Percentiles rank a stretch among this genome's conserved stretches.
Evolutionary conservation across 805 yeast genomes (phyloP).

Genomic region (Hanseniaspora guilliermondii): DNA sequence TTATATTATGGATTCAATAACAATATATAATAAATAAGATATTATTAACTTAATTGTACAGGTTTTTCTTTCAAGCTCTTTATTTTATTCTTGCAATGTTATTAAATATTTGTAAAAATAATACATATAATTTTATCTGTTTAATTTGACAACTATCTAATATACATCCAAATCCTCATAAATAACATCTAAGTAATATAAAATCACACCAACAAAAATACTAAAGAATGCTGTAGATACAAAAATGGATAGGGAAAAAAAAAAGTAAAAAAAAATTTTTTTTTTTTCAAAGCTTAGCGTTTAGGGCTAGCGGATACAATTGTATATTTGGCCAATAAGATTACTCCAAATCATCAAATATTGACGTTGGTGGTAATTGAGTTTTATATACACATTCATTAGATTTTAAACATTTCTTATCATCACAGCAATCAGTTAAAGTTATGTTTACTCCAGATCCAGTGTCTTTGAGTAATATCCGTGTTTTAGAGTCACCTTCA

Average conservation of each 20-base stretch:
- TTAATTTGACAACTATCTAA: neutral
- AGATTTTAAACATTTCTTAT: neutral
- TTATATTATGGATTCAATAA: neutral
- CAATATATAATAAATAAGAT: neutral
- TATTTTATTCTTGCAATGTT: no score
- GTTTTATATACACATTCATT: neutral
- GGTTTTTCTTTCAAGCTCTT: neutral
- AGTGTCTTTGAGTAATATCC: neutral
- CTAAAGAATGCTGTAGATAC: no score
- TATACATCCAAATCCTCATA: no score
- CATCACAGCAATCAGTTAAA: conserved; percentile 3
- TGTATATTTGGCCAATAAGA: neutral
- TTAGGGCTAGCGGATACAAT: neutral
- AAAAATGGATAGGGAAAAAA: no score
- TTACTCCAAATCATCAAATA: conserved; percentile 25
- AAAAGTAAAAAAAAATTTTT: no score
- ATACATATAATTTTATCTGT: neutral
- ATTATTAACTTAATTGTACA: conserved; percentile 2
- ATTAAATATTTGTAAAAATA: no score
- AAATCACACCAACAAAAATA: no score
- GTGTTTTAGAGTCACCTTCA: neutral
- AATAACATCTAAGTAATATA: no score
- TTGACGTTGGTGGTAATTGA: conserved; percentile 28
- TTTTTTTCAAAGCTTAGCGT: no score
- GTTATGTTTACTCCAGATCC: neutral